Evolutionary conservation across 768 basidiomycete species (phyloP).

Genomic region (Serendipita indica): DNA sequence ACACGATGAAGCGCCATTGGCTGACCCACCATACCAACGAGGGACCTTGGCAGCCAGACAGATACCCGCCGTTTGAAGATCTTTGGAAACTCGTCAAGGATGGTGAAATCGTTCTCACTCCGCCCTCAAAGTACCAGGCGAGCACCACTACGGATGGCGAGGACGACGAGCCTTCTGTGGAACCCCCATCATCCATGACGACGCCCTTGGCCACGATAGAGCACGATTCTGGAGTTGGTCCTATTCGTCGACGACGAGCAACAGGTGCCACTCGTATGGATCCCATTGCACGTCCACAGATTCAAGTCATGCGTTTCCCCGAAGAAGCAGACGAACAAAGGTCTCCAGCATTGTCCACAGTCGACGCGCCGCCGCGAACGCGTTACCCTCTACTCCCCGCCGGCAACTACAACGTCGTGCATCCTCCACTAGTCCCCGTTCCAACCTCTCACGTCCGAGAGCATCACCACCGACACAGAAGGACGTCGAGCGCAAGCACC

Average conservation of each 20-base stretch:
- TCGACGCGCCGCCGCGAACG: not conserved
- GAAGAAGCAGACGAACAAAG: not conserved
- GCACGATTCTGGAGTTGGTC: not conserved
- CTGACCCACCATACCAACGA: not conserved
- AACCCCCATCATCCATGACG: not conserved
- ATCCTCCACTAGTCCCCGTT: not conserved
- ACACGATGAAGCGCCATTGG: slow-evolving; percentile 3
- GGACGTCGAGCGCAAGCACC: no score
- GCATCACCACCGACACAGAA: not conserved
- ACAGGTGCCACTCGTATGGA: not conserved
- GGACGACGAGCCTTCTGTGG: not conserved
- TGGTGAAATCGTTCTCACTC: not conserved
- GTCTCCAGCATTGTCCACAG: not conserved
- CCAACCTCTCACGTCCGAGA: not conserved
- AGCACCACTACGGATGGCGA: not conserved
- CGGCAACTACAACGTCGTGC: not conserved
- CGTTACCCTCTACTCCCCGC: not conserved
- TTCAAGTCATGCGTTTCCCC: not conserved
- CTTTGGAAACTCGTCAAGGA: not conserved
- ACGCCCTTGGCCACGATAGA: not conserved
- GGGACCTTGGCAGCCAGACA: not conserved
- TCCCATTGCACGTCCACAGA: not conserved
- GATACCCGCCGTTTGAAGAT: slow-evolving; percentile 2
- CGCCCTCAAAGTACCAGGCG: not conserved
- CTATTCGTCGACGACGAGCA: not conserved